Base-by-base conservation (phyloP, 768 basidiomycete genomes). In the Xanthoconium purpureum region DNA sequence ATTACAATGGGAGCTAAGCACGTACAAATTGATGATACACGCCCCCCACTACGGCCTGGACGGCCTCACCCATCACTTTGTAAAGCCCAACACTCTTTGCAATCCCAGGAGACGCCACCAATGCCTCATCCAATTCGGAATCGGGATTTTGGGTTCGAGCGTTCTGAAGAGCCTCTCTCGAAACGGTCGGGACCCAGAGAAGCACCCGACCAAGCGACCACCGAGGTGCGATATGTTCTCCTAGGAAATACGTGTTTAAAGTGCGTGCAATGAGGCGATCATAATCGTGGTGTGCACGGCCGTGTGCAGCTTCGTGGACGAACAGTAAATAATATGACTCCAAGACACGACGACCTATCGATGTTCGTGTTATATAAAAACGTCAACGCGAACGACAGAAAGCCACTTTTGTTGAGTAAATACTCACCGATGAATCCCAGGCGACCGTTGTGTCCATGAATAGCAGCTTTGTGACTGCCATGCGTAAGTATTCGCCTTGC, bases 21-120 rank as follows among this genome's bases (percentile, higher is more conserved):
- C 89, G 56, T 64, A 93, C 91, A 69, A 85, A 89, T 75, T 94
- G 89, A 63, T 87, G 83, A 64, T 84, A 90, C 13, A 91, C 79
- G 7, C 84, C 88, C 24, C 91, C 91, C 32, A 91, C 71, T 15
- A 91, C 76, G 3, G 88, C 91, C 61, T 87, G 84, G 6, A 91
- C 88, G 0, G 85, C 79, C 55, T 88, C 84, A 2, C 91, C 91
- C 64, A 86, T 81, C 18, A 91, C 84, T 63, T 91, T 92, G 63
- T 86, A 86, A 52, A 91, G 67, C 3, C 90, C 91, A 2, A 87
- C 80, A 39, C 80, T 77, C 58, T 72, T 73, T 46, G 81, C 67
- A n/a, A 81, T 62, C 52, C 72, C 72, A 39, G 71, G 67, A 55
- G 59, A 68, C 42, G 50, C 54, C 55, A 67, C 30, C 71, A 75